phyloP scores from a whole-genome alignment of 495 filamentous ascomycete species.

The Hypoxylon trugodes region DNA sequence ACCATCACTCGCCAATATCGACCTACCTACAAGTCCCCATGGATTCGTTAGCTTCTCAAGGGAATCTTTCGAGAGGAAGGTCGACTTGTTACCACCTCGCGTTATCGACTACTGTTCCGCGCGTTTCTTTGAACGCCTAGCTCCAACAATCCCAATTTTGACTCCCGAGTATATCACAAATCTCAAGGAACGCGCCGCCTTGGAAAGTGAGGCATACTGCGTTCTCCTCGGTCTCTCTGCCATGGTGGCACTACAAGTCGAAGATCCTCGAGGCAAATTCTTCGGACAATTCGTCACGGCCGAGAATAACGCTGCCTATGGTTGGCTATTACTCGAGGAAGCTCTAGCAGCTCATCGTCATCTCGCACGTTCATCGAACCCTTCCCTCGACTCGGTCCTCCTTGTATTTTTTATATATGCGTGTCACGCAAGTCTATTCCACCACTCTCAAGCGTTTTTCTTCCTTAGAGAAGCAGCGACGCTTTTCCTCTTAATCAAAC shows the following conservation, averaged over 20 bases:
- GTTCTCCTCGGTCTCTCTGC: conserved; percentile 48
- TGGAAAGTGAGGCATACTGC: conserved; percentile 44
- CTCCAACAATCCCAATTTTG: conserved; percentile 53
- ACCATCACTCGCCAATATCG: conserved; percentile 7
- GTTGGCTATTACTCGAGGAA: conserved; percentile 44
- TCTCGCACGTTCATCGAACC: conserved; percentile 36
- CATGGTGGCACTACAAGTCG: conserved; percentile 47
- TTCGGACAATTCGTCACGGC: conserved; percentile 27
- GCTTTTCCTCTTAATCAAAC: conserved; percentile 52
- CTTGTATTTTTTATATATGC: conserved; percentile 78
- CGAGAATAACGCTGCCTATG: conserved; percentile 38
- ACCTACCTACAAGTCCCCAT: conserved; percentile 28
- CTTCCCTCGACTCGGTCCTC: conserved; percentile 66
- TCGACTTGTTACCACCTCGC: conserved; percentile 18
- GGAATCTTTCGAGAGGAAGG: conserved; percentile 25
- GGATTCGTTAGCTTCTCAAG: conserved; percentile 34
- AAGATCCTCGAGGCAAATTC: conserved; percentile 30
- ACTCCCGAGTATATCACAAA: conserved; percentile 41
- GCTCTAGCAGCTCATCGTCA: conserved; percentile 35
- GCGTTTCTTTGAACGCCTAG: conserved; percentile 52
- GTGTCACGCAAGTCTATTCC: conserved; percentile 71
- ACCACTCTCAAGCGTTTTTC: conserved; percentile 68
- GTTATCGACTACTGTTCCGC: conserved; percentile 46
- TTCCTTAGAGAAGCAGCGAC: conserved; percentile 70
- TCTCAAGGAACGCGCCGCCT: conserved; percentile 33